These are phyloP conservation scores for Domatiomyces catenatus DNA, from an alignment of 2,329 filamentous ascomycete species.

Conservation along the genomic window DNA sequence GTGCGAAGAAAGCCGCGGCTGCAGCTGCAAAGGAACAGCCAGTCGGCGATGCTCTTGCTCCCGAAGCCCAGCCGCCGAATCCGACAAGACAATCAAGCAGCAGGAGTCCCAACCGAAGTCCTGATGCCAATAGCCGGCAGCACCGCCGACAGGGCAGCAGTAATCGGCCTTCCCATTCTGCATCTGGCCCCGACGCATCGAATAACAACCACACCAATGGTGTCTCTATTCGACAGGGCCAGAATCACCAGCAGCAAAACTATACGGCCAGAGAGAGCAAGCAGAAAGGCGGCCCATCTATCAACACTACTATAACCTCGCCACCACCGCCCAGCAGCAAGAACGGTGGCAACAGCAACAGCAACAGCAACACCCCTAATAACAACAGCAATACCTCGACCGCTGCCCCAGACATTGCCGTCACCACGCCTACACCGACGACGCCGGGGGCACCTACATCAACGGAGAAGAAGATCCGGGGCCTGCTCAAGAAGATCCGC, in stretches of 20 bases:
- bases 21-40: conserved; percentile 44
- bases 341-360: conserved; percentile 19
- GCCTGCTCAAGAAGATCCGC: conserved; percentile 89
- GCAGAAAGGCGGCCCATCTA: conserved; percentile 17
- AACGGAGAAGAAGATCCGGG: conserved; percentile 76
- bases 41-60: conserved; percentile 5
- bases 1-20: conserved; percentile 81
- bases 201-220: conserved; percentile 13
- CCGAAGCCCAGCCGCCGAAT: conserved; percentile 13
- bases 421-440: conserved; percentile 19
- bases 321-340: conserved; percentile 10
- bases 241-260: background rate
- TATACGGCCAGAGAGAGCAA: conserved; percentile 1
- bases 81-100: conserved; percentile 19
- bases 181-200: conserved; percentile 8
- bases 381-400: conserved; percentile 21
- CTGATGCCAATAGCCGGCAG: conserved; percentile 34
- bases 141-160: conserved; percentile 41
- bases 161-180: conserved; percentile 14
- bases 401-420: conserved; percentile 18
- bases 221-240: conserved; percentile 6
- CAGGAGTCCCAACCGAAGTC: conserved; percentile 29
- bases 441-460: conserved; percentile 36
- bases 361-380: conserved; percentile 12
- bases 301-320: conserved; percentile 11